A percentile compares a stretch with the other conserved stretches of the same genome.
These are phyloP conservation scores for Penicillium sclerotiorum DNA, from an alignment of 2,329 filamentous ascomycete species.

Conservation along the genomic window DNA sequence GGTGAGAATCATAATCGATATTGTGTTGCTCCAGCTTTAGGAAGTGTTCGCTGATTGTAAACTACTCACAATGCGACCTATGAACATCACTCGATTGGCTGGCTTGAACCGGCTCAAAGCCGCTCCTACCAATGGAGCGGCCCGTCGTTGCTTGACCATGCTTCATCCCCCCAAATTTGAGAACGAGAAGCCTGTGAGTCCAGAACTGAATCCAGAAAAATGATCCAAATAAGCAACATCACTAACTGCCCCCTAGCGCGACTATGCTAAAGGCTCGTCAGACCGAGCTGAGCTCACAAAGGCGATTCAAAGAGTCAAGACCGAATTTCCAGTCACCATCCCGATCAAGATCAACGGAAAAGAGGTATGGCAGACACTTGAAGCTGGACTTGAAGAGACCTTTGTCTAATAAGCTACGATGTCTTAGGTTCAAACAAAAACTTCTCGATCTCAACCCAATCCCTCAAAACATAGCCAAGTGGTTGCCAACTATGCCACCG, in stretches of 20 bases:
- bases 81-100: conserved; percentile 9
- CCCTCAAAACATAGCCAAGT: background rate
- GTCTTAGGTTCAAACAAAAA: conserved; percentile 18
- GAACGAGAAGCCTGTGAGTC: conserved; percentile 28
- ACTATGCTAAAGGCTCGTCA: conserved; percentile 22
- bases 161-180: conserved; percentile 27
- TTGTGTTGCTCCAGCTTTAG: no score
- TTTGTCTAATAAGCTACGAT: background rate
- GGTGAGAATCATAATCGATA: no score
- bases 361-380: conserved; percentile 10
- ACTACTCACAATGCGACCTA: conserved; percentile 16
- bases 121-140: conserved; percentile 1
- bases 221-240: no score
- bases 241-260: conserved; percentile 10
- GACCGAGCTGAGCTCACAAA: conserved; percentile 20
- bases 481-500: conserved; percentile 21
- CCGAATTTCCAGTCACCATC: conserved; percentile 20
- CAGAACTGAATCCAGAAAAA: no score
- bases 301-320: conserved; percentile 18
- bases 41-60: no score
- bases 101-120: conserved; percentile 8
- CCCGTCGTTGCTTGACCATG: conserved; percentile 20
- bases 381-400: background rate
- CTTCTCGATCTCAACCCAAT: background rate
- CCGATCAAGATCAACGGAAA: conserved; percentile 19